These are phyloP conservation scores for Trichomonascus vanleenenianus DNA, from an alignment of 805 yeast genomes.

Conservation along the genomic window DNA sequence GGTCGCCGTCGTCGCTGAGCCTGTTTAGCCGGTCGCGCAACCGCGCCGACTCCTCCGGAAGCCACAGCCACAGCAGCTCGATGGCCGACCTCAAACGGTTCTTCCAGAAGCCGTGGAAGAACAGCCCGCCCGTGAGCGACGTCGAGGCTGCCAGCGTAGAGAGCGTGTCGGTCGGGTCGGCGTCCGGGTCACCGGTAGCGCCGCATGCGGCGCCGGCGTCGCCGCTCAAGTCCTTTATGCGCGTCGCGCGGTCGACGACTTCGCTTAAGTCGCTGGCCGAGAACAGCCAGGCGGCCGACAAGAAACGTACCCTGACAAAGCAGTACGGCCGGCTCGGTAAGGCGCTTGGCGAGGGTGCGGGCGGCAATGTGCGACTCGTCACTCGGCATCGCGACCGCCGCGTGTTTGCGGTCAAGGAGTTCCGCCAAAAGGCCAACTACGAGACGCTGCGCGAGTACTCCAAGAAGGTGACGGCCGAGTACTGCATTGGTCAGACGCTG, in stretches of 20 bases:
- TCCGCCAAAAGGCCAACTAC: conserved; percentile 62
- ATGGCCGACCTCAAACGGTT: conserved; percentile 37
- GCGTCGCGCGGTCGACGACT: conserved; percentile 16
- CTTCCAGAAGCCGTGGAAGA: conserved; percentile 36
- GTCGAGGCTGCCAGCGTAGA: background rate
- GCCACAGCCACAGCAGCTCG: conserved; percentile 14
- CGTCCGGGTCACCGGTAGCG: conserved; percentile 16
- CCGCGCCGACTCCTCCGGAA: conserved; percentile 27
- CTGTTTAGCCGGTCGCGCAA: conserved; percentile 30
- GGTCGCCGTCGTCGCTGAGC: conserved; percentile 28
- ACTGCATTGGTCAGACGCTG: conserved; percentile 85
- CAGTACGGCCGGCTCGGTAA: conserved; percentile 79
- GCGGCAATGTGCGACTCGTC: conserved; percentile 78
- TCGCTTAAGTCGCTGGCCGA: conserved; percentile 11
- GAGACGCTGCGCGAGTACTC: conserved; percentile 83
- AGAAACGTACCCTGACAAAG: conserved; percentile 37
- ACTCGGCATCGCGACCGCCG: conserved; percentile 57
- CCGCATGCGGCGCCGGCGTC: conserved; percentile 20
- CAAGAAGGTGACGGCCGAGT: conserved; percentile 88
- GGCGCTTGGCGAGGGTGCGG: conserved; percentile 90
- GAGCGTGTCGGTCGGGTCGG: background rate
- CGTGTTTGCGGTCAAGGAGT: conserved; percentile 89
- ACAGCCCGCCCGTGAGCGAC: conserved; percentile 6
- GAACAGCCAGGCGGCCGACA: conserved; percentile 23
- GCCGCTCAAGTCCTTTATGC: conserved; percentile 13